Percentiles rank a stretch among this genome's conserved stretches.
Evolutionary conservation across 257 asterid species (phyloP).

Genomic region (Nicotiana paniculata): DNA sequence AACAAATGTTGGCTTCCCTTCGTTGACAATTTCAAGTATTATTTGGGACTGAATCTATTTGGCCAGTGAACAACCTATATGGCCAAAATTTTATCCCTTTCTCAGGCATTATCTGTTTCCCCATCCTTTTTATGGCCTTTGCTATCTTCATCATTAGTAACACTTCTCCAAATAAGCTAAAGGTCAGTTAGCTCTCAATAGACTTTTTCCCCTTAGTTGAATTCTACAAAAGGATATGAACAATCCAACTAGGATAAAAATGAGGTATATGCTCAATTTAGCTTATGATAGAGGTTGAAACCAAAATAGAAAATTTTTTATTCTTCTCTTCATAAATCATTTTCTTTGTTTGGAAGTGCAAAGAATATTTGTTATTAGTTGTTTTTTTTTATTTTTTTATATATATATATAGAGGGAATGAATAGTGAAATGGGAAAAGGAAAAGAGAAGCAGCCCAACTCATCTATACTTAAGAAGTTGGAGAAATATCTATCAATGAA

Average conservation of each 20-base stretch:
- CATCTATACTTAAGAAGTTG: conserved; percentile 2
- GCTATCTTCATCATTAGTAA: background rate
- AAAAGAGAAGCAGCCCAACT: background rate
- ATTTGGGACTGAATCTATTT: background rate
- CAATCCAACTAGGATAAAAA: conserved; percentile 6
- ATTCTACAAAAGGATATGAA: conserved; percentile 6
- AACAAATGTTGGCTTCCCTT: background rate
- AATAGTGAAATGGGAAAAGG: conserved; percentile 3
- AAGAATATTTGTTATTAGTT: background rate
- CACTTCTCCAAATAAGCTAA: background rate
- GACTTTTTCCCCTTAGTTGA: background rate
- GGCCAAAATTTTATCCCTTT: background rate
- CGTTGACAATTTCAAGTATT: conserved; percentile 5
- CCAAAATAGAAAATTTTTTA: background rate
- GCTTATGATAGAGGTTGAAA: conserved; percentile 25
- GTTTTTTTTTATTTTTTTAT: background rate
- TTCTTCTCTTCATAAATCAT: background rate
- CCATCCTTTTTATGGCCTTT: background rate
- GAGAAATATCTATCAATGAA: conserved; percentile 24
- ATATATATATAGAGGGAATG: background rate
- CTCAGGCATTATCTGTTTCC: background rate
- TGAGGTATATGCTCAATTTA: conserved; percentile 10
- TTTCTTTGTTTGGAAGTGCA: background rate
- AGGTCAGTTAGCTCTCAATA: background rate
- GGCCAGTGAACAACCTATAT: conserved; percentile 5